Conservation (phyloP, 495 filamentous ascomycete species). For the Hypoxylon intermedium region DNA sequence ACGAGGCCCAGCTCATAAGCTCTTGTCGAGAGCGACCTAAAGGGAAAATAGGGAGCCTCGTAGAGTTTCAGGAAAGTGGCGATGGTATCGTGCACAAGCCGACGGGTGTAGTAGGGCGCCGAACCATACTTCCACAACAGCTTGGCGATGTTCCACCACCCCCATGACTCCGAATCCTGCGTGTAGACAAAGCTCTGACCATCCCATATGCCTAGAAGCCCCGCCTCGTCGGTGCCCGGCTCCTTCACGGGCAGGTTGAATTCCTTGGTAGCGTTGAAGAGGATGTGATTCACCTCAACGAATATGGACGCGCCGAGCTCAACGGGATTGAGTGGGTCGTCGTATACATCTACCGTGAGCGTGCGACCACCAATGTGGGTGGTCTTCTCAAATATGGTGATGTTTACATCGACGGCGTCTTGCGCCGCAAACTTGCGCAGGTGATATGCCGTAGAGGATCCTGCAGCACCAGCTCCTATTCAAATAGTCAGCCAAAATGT, state of each 20-base stretch:
- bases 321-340: slow-evolving; percentile 71
- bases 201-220: slow-evolving; percentile 81
- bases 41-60: slow-evolving; percentile 82
- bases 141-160: slow-evolving; percentile 82
- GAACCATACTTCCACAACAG: slow-evolving; percentile 86
- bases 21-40: slow-evolving; percentile 71
- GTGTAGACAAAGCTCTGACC: slow-evolving; percentile 77
- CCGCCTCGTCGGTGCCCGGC: slow-evolving; percentile 46
- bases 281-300: slow-evolving; percentile 82
- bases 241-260: slow-evolving; percentile 65
- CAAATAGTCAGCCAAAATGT: slow-evolving; percentile 20
- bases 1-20: slow-evolving; percentile 70
- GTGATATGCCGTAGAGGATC: slow-evolving; percentile 85
- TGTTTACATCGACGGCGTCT: slow-evolving; percentile 63
- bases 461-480: slow-evolving; percentile 87
- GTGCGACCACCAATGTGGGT: slow-evolving; percentile 84
- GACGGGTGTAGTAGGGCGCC: slow-evolving; percentile 75
- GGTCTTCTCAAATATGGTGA: slow-evolving; percentile 88
- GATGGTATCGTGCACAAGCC: slow-evolving; percentile 73
- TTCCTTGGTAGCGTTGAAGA: slow-evolving; percentile 74
- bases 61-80: slow-evolving; percentile 83
- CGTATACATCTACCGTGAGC: slow-evolving; percentile 84
- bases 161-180: slow-evolving; percentile 56
- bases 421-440: slow-evolving; percentile 71
- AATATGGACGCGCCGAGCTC: slow-evolving; percentile 95